phyloP scores from a whole-genome alignment of 139 green algal genomes.

The Raphidocelis subcapitata region DNA sequence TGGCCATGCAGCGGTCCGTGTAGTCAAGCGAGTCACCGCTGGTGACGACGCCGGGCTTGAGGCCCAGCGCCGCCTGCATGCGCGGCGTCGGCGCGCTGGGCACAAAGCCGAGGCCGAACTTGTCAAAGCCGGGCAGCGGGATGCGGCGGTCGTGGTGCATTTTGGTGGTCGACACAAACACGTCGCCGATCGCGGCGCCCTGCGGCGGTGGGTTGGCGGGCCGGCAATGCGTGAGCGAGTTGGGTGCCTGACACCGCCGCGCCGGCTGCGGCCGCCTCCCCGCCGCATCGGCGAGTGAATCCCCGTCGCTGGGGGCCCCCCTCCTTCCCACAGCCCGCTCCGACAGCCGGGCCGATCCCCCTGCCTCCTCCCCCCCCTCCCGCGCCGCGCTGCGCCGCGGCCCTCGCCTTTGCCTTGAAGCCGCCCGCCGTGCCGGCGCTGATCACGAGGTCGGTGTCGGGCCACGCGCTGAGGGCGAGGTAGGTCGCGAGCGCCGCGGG shows the following conservation, averaged over 20 bases:
- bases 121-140: slow-evolving; percentile 52
- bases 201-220: slow-evolving; percentile 17
- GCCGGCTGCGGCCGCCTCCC: too few species aligned
- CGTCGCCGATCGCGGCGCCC: slow-evolving; percentile 88
- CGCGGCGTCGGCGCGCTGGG: slow-evolving; percentile 46
- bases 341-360: too few species aligned
- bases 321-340: too few species aligned
- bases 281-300: too few species aligned
- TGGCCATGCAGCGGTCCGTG: slow-evolving; percentile 68
- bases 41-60: slow-evolving; percentile 72
- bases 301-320: too few species aligned
- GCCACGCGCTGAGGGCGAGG: slow-evolving; percentile 66
- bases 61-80: slow-evolving; percentile 45
- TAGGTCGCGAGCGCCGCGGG: slow-evolving; percentile 85
- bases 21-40: slow-evolving; percentile 24
- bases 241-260: too few species aligned
- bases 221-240: not conserved
- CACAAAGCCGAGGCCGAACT: slow-evolving; percentile 44
- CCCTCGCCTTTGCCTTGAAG: slow-evolving; percentile 73
- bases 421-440: slow-evolving; percentile 91
- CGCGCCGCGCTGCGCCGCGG: too few species aligned
- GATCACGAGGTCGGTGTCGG: slow-evolving; percentile 91
- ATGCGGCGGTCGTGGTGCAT: slow-evolving; percentile 96
- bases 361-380: too few species aligned
- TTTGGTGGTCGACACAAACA: slow-evolving; percentile 78